Evolutionary conservation across 495 filamentous ascomycete species (phyloP).

Genomic region (Tuber melanosporum): DNA sequence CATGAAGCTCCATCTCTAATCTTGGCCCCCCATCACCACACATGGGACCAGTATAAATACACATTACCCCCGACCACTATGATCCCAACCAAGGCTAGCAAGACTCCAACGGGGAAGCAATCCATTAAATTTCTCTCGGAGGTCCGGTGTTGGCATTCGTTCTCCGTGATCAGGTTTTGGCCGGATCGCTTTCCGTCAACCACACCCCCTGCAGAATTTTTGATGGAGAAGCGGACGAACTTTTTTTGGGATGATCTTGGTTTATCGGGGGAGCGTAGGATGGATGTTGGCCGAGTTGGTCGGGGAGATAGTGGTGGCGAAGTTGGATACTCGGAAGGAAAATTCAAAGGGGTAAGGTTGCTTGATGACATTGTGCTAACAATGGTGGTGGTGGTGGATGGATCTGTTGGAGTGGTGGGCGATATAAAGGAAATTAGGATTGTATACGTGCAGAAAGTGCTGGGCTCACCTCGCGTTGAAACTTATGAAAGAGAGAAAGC

Average conservation of each 20-base stretch:
- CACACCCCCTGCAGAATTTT: neutral
- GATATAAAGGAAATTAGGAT: neutral
- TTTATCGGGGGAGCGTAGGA: neutral
- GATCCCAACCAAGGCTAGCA: neutral
- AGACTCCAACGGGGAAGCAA: neutral
- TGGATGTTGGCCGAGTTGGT: neutral
- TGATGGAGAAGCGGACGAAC: neutral
- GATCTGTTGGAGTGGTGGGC: neutral
- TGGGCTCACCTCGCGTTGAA: neutral
- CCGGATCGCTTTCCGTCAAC: neutral
- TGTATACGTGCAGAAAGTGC: neutral
- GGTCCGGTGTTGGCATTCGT: neutral
- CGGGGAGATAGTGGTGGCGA: neutral
- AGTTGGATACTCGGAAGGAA: neutral
- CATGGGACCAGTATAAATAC: neutral
- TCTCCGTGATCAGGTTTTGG: neutral
- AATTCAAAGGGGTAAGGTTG: neutral
- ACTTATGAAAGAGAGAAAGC: neutral
- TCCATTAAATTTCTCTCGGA: neutral
- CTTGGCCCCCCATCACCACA: neutral
- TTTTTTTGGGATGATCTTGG: neutral
- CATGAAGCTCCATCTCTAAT: neutral
- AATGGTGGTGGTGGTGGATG: neutral
- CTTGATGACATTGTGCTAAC: neutral
- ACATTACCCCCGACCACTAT: neutral